Base-by-base conservation (phyloP, 1,139 yeast genomes). In the Sporopachydermia cereana region DNA sequence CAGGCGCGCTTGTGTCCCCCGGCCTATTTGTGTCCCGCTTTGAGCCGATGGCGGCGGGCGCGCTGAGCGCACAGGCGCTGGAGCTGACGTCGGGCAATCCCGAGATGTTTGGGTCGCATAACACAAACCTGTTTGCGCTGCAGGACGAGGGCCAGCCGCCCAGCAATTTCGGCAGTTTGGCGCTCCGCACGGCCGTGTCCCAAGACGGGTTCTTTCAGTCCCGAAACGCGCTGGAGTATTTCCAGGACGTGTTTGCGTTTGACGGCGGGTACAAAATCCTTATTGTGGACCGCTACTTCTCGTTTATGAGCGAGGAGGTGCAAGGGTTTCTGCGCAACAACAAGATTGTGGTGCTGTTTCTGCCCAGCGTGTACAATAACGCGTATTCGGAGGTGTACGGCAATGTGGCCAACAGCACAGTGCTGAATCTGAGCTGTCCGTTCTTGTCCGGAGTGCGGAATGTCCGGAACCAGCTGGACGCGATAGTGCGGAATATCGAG, bases 101-200 rank as follows among this genome's bases (percentile, higher is more conserved):
- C 22, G 39, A 34, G n/a, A 34, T 34, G 39, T 34, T 34, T 34
- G 39, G 39, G 5, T 34, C 39, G 5, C 39, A 34, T n/a, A 34
- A 34, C 17, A 21, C 39, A n/a, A 34, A 34, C 22, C 39, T 34
- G 22, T 34, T 34, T 34, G 39, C 39, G 9, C n/a, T 34, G 9
- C 39, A 34, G 22, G 39, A 34, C 18, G 39, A 34, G 20, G 17
- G 39, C 22, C 39, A 34, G 39, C 39, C 39, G 5, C 39, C 39
- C 17, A 34, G 39, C 17, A 34, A 21, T 20, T 34, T 12, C 22
- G 22, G 22, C 9, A 34, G 39, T 21, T 12, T 34, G 22, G 17
- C 39, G 17, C 22, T 34, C 12, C 18, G 39, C 12, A 34, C 39
- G 17, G 39, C 22, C 9, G 9, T 21, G 9, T 34, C 39, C 17